Percentiles rank a stretch among this genome's conserved stretches.
phyloP scores from a whole-genome alignment of 768 basidiomycete species.

The Phylloporus scabripes region DNA sequence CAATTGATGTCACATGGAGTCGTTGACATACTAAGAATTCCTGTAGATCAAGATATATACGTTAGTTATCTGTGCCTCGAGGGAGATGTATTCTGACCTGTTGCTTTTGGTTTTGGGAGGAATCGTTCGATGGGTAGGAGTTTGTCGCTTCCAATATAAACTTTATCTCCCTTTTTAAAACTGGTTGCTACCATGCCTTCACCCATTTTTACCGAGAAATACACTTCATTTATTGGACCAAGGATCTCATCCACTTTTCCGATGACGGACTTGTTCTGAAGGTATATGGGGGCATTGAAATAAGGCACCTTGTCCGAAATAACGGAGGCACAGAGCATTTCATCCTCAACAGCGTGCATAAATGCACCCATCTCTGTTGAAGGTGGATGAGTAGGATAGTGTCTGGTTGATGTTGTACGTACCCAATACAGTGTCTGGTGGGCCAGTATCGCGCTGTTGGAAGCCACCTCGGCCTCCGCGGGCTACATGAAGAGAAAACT shows the following conservation, averaged over 20 bases:
- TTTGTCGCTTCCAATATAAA: conserved; percentile 97
- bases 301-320: conserved; percentile 91
- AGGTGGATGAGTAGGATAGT: conserved; percentile 2
- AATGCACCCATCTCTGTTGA: conserved; percentile 86
- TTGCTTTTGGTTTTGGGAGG: conserved; percentile 89
- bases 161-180: conserved; percentile 97
- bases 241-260: conserved; percentile 99
- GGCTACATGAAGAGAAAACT: conserved; percentile 27
- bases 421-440: conserved; percentile 79
- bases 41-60: conserved; percentile 17
- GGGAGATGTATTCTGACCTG: conserved; percentile 47
- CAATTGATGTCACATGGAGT: conserved; percentile 4
- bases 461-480: conserved; percentile 70
- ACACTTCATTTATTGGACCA: conserved; percentile 99
- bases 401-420: background rate
- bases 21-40: conserved; percentile 17
- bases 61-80: conserved; percentile 5
- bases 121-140: conserved; percentile 94
- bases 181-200: conserved; percentile 92
- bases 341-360: conserved; percentile 92
- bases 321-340: conserved; percentile 91
- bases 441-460: conserved; percentile 66
- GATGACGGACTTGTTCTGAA: conserved; percentile 92
- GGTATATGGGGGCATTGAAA: conserved; percentile 98
- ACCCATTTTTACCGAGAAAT: conserved; percentile 95